These are phyloP conservation scores for Sclerotinia nivalis DNA, from an alignment of 2,329 filamentous ascomycete species.

Conservation along the genomic window DNA sequence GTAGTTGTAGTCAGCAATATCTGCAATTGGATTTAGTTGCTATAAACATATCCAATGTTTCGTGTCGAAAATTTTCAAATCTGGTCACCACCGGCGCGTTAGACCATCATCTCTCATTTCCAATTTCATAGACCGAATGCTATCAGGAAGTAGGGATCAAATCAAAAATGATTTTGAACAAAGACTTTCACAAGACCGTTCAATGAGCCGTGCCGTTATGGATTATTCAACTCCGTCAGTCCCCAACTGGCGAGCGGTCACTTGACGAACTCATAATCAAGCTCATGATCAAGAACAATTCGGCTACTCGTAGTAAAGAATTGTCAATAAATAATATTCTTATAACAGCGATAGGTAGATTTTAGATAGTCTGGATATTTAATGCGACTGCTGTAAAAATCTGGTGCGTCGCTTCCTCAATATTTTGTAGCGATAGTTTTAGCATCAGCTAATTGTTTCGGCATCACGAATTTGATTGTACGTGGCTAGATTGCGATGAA, in stretches of 20 bases:
- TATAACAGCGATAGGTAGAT: no score
- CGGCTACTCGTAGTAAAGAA: neutral
- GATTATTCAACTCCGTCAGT: neutral
- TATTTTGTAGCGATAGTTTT: neutral
- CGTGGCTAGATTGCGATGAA: neutral
- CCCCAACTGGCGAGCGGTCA: neutral
- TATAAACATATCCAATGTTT: neutral
- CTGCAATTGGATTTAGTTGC: no score
- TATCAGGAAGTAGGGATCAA: neutral
- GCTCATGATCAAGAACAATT: no score
- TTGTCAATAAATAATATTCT: neutral
- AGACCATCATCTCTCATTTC: neutral
- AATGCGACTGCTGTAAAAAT: neutral
- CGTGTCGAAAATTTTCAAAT: neutral
- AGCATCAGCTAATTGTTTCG: neutral
- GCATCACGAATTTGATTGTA: neutral
- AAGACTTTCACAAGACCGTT: neutral
- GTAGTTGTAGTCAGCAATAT: neutral
- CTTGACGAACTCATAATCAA: neutral
- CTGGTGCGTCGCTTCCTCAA: no score
- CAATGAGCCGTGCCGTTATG: neutral
- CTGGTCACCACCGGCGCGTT: neutral
- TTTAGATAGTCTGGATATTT: neutral
- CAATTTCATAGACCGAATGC: neutral
- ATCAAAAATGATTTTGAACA: neutral